A percentile compares a stretch with the other conserved stretches of the same genome.
These are phyloP conservation scores for Pythium dissotocum DNA, from an alignment of 352 stramenopile genomes.

Conservation along the genomic window DNA sequence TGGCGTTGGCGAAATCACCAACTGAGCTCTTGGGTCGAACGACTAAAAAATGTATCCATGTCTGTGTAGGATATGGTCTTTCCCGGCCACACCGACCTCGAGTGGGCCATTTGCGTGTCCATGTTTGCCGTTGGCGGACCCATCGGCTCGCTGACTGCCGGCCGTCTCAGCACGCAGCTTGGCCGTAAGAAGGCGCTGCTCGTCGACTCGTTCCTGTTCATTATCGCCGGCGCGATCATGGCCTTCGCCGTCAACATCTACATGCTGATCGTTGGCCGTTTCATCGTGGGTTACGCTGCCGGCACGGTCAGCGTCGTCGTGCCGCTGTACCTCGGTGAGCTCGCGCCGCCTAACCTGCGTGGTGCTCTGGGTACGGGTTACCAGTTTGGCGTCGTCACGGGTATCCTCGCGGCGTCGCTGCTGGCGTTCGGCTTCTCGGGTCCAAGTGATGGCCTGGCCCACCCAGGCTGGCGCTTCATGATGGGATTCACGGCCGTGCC, in stretches of 20 bases:
- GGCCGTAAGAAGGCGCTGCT: slow-evolving; percentile 46
- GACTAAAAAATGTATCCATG: slow-evolving; percentile 18
- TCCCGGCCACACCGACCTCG: slow-evolving; percentile 35
- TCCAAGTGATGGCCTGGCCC: slow-evolving; percentile 33
- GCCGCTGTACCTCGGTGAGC: slow-evolving; percentile 46
- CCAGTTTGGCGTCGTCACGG: slow-evolving; percentile 47
- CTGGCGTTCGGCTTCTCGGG: slow-evolving; percentile 43
- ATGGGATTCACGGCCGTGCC: slow-evolving; percentile 46
- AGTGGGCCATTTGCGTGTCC: slow-evolving; percentile 46
- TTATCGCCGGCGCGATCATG: slow-evolving; percentile 44
- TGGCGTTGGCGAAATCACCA: slow-evolving; percentile 3
- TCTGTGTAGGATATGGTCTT: slow-evolving; percentile 39
- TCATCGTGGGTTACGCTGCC: slow-evolving; percentile 42
- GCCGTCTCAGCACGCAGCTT: slow-evolving; percentile 36
- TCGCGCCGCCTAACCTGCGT: slow-evolving; percentile 44
- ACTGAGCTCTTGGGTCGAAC: slow-evolving; percentile 3
- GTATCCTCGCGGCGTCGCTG: slow-evolving; percentile 42
- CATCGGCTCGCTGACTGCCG: slow-evolving; percentile 41
- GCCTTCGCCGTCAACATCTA: slow-evolving; percentile 47
- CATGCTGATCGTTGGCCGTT: slow-evolving; percentile 44
- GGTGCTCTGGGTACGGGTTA: slow-evolving; percentile 44
- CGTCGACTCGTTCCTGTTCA: slow-evolving; percentile 47
- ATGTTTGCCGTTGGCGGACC: slow-evolving; percentile 46
- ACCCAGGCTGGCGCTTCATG: slow-evolving; percentile 45
- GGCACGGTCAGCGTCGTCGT: slow-evolving; percentile 48